A percentile compares a stretch with the other conserved stretches of the same genome.
These are phyloP conservation scores for Lachancea mirantina DNA, from an alignment of 805 yeast genomes.

Conservation along the genomic window DNA sequence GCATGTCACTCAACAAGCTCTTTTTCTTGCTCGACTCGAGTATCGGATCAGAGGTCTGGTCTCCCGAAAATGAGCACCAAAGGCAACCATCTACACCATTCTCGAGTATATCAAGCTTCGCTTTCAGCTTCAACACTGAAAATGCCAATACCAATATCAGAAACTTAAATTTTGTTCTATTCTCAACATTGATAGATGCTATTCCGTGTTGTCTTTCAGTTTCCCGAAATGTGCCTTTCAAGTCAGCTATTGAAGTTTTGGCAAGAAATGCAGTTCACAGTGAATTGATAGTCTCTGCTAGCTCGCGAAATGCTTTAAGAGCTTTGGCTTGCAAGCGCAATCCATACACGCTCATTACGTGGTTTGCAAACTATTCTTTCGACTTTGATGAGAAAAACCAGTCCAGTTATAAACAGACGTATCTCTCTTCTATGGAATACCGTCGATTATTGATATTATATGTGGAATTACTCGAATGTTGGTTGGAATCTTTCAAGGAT, in stretches of 20 bases:
- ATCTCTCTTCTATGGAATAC: conserved; percentile 55
- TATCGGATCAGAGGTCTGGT: conserved; percentile 42
- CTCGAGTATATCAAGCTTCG: conserved; percentile 31
- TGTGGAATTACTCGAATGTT: conserved; percentile 69
- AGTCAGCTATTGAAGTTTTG: conserved; percentile 64
- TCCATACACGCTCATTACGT: conserved; percentile 62
- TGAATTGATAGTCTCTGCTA: conserved; percentile 51
- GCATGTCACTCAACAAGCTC: conserved; percentile 47
- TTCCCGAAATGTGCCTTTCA: conserved; percentile 44
- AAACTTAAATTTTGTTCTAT: conserved; percentile 46
- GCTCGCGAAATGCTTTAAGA: conserved; percentile 58
- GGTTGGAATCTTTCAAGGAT: conserved; percentile 62
- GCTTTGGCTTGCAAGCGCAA: conserved; percentile 60
- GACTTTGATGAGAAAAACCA: conserved; percentile 66
- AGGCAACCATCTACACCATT: conserved; percentile 33
- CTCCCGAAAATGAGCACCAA: conserved; percentile 31
- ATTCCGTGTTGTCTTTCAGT: conserved; percentile 61
- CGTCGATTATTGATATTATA: conserved; percentile 58
- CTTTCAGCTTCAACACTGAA: conserved; percentile 37
- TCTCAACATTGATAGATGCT: conserved; percentile 62
- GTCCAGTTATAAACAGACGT: conserved; percentile 46
- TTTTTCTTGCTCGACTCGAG: conserved; percentile 54
- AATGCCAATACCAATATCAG: conserved; percentile 25
- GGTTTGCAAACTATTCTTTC: conserved; percentile 74
- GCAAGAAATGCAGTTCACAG: conserved; percentile 71